phyloP scores from a whole-genome alignment of 1,284 basidiomycete species.

The Naganishia liquefaciens region DNA sequence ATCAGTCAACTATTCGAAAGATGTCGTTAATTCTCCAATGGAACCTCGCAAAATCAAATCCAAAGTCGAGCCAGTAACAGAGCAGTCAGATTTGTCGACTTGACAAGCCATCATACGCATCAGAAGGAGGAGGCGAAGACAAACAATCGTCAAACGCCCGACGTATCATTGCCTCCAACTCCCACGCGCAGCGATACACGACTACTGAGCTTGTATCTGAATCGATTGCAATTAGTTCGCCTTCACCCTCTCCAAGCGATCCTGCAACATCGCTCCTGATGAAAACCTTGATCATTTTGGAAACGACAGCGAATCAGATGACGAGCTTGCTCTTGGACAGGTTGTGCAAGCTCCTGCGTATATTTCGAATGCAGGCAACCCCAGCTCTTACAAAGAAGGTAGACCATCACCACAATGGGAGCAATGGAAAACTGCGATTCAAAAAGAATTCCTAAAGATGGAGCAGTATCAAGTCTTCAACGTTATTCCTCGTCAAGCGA shows the following conservation, averaged over 20 bases:
- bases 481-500: background rate
- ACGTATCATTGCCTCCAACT: background rate
- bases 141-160: background rate
- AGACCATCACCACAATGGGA: background rate
- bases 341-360: no score
- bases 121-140: background rate
- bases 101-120: background rate
- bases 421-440: slow-evolving; percentile 34
- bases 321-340: background rate
- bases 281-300: background rate
- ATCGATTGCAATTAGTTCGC: background rate
- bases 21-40: background rate
- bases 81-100: background rate
- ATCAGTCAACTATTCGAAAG: slow-evolving; percentile 4
- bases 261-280: background rate
- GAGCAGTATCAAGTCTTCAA: slow-evolving; percentile 36
- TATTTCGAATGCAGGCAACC: background rate
- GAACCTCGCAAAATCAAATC: background rate
- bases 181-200: background rate
- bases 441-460: slow-evolving; percentile 37
- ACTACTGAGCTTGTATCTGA: background rate
- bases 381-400: slow-evolving; percentile 21
- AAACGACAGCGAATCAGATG: background rate
- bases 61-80: background rate
- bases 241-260: no score